These are phyloP conservation scores for Hanseniaspora guilliermondii DNA, from an alignment of 805 yeast genomes.

Conservation along the genomic window DNA sequence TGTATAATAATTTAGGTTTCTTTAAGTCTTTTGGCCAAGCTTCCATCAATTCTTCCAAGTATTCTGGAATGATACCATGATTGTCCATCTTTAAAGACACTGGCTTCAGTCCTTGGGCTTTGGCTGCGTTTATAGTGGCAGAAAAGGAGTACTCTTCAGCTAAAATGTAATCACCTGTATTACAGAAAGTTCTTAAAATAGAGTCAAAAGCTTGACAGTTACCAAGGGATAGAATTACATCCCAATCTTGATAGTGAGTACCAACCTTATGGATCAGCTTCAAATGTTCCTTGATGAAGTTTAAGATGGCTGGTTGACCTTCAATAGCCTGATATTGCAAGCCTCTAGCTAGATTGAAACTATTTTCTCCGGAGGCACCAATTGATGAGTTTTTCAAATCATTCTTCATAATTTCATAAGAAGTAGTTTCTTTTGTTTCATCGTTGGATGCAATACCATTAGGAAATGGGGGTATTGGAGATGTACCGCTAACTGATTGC, in stretches of 20 bases:
- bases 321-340: constrained; percentile 81
- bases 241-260: constrained; percentile 55
- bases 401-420: constrained; percentile 21
- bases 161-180: constrained; percentile 67
- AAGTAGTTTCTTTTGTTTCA: constrained; percentile 26
- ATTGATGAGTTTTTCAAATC: constrained; percentile 32
- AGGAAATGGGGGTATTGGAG: constrained; percentile 69
- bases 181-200: constrained; percentile 60
- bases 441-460: constrained; percentile 52
- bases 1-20: constrained; percentile 77
- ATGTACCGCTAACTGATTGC: constrained; percentile 54
- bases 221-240: constrained; percentile 57
- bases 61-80: constrained; percentile 65
- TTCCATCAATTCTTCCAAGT: constrained; percentile 46
- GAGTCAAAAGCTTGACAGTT: constrained; percentile 85
- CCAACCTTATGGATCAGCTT: constrained; percentile 32
- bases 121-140: constrained; percentile 71
- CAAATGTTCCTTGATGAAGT: constrained; percentile 68
- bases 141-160: constrained; percentile 76
- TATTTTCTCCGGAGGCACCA: constrained; percentile 28
- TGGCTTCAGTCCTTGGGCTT: constrained; percentile 53
- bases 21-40: constrained; percentile 55
- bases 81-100: constrained; percentile 70
- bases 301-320: constrained; percentile 62
- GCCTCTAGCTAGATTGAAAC: constrained; percentile 68